These are phyloP conservation scores for Jatropha curcas DNA, from an alignment of 345 rosid species.

Conservation along the genomic window DNA sequence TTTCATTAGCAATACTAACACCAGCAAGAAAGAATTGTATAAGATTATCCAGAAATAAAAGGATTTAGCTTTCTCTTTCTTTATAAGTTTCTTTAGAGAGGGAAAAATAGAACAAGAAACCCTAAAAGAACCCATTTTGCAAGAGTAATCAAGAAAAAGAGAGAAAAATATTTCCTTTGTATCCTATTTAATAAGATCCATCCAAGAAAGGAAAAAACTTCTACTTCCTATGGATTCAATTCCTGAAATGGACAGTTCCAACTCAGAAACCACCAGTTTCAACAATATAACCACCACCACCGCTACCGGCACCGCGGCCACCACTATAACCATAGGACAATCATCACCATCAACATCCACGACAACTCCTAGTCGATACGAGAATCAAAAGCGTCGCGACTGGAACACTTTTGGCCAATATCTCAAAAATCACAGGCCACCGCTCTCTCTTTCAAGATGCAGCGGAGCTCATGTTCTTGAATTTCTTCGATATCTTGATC, in stretches of 20 bases:
- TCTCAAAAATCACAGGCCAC: conserved; percentile 38
- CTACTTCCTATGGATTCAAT: conserved; percentile 22
- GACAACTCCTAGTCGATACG: conserved; percentile 31
- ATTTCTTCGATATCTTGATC: conserved; percentile 36
- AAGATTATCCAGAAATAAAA: no score
- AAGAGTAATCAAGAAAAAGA: background rate
- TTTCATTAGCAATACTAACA: background rate
- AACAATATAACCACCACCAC: background rate
- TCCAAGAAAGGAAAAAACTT: background rate
- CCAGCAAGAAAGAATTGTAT: no score
- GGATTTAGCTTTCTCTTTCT: background rate
- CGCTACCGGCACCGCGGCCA: background rate
- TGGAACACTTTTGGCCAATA: conserved; percentile 44
- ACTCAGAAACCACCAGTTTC: conserved; percentile 13
- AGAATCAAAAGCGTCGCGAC: conserved; percentile 45
- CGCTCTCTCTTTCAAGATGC: conserved; percentile 34
- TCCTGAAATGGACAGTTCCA: conserved; percentile 23
- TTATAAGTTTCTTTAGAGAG: background rate
- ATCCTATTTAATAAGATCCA: background rate
- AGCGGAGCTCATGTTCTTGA: conserved; percentile 42
- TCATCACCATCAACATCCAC: conserved; percentile 16
- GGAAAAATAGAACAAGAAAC: background rate
- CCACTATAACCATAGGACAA: conserved; percentile 1
- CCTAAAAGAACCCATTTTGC: background rate
- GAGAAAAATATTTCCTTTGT: background rate